Evolutionary conservation across 306 rosid genomes (phyloP).

Genomic region (Dalbergia cochinchinensis): DNA sequence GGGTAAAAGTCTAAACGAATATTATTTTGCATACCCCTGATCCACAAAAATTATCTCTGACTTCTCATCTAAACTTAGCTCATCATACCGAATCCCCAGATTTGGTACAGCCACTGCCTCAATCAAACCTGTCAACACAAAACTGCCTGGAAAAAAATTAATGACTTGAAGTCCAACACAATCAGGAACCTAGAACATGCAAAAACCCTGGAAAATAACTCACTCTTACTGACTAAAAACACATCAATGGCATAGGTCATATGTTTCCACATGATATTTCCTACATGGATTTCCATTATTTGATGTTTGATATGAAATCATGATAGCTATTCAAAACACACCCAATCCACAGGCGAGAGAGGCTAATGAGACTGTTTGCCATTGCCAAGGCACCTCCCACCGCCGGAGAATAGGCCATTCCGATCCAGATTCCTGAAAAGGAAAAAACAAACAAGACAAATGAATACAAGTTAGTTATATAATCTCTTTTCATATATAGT

Average conservation of each 20-base stretch:
- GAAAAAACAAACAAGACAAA: background rate
- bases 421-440: slow-evolving; percentile 59
- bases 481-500: background rate
- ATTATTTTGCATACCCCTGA: slow-evolving; percentile 58
- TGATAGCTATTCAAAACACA: slow-evolving; percentile 31
- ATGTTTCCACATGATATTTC: background rate
- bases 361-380: slow-evolving; percentile 74
- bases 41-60: slow-evolving; percentile 73
- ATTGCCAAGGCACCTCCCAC: slow-evolving; percentile 87
- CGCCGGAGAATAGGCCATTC: slow-evolving; percentile 67
- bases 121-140: slow-evolving; percentile 80
- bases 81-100: slow-evolving; percentile 65
- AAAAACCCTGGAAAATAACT: background rate
- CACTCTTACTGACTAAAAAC: background rate
- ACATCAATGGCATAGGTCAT: background rate
- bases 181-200: slow-evolving; percentile 10
- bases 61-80: slow-evolving; percentile 72
- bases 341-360: slow-evolving; percentile 83
- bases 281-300: background rate
- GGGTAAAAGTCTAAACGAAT: background rate
- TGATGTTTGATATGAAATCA: slow-evolving; percentile 9
- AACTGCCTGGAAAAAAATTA: slow-evolving; percentile 78
- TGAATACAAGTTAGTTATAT: background rate
- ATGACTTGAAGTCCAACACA: slow-evolving; percentile 23
- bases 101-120: slow-evolving; percentile 72